Base-by-base conservation (phyloP, 2,329 filamentous ascomycete species). In the Purpureocillium lavendulum region DNA sequence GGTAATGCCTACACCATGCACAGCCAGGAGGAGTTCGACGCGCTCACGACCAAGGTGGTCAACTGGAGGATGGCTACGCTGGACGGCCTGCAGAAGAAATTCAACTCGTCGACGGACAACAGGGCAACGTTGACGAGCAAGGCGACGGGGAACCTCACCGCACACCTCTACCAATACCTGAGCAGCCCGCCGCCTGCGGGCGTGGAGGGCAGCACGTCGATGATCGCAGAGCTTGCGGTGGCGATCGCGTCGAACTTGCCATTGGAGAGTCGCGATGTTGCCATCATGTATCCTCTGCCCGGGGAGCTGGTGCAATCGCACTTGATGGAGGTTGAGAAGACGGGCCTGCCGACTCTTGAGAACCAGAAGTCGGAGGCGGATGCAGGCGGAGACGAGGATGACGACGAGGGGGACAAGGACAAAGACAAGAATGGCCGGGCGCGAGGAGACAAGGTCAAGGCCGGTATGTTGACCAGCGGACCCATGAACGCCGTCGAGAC, bases 61-160 rank as follows among this genome's bases (percentile, higher is more conserved):
- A 87, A 84, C 56, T 98, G 92, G 92, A 80, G 92, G 43, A 80
- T 97, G 64, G 82, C 90, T 4, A 98, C 92, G 3, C 70, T 97
- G 13, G 92, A 98, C 54, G 92, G 90, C n/a, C 70, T 98, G 14
- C 75, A 82, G 46, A 79, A 84, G 38, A 61, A 75, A 29, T 71
- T 97, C 14, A 72, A 75, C 41, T 78, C 82, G 4, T 67, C 77
- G 1, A 72, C 82, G 11, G 75, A 84, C 10, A 75, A 88, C 60
- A 80, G 82, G 24, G 63, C 73, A 7, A 69, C 77, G 39, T 77
- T 96, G 42, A 86, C 82, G 21, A 77, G 80, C 40, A 75, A 77
- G 52, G 73, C 86, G 12, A 84, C 87, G 9, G 69, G 69, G 35
- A 80, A 79, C 48, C 69, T 90, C 40, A 81, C 80, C 2, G 77